Base-by-base conservation (phyloP, 2,329 filamentous ascomycete species). In the Nigrograna mackinnonii region DNA sequence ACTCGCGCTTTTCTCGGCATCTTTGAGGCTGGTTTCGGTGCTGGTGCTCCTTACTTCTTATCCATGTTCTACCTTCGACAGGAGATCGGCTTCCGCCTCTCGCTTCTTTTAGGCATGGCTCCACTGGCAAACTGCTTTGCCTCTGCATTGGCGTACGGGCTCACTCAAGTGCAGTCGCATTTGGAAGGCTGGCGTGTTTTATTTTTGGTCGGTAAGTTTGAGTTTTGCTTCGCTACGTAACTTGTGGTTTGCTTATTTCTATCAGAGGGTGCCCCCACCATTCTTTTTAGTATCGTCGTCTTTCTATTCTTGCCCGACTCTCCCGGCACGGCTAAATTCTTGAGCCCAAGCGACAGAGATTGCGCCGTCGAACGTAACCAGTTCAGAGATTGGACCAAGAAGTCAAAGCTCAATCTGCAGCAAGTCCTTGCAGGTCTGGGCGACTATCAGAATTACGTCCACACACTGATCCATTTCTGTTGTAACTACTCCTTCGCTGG, bases 401-500 rank as follows among this genome's bases (percentile, higher is more conserved):
- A 28, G n/a, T n/a, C 9, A 9, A 33, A 33, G 17, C 9, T 33
- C 16, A 16, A 36, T 12, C 7, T 7, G 5, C 4, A 16, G 5
- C 7, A 34, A 7, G 22, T 22, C 7, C 11, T 37, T 14, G 19
- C 24, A 9, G 17, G 19, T 40, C 4, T 9, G 20, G 13, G 18
- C 24, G 22, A 11, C 12, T 7, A 26, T 13, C 22, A 37, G 24
- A 32, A 4, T 19, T 22, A 41, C 37, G 35, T 34, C 34, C 28
- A 21, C 36, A n/a, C 22, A 47, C 33, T 67, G 28, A 68, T 67
- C 61, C 67, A 67, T 43, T 67, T 65, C 44, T 68, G 66, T 49
- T 28, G 24, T 28, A 70, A 70, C 41, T 60, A 54, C 41, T 60
- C 64, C 14, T 74, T 72, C 40, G 67, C 69, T 0, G 64, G 58